Percentiles rank a stretch among this genome's conserved stretches.
Evolutionary conservation across 371 early-diverging fungal genomes (phyloP).

Genomic region (Funneliformis caledonium): DNA sequence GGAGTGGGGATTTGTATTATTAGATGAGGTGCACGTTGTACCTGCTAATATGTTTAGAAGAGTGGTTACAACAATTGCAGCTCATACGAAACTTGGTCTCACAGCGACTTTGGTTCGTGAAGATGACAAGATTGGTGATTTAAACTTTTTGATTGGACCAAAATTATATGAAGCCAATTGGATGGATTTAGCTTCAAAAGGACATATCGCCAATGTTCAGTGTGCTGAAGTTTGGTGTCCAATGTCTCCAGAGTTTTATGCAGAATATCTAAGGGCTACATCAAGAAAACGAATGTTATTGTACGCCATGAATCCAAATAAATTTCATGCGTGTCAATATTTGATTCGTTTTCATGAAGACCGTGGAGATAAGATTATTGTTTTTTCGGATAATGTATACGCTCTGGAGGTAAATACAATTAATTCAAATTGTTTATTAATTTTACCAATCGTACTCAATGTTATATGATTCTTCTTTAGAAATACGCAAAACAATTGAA

Average conservation of each 20-base stretch:
- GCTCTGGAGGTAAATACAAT: slow-evolving; percentile 80
- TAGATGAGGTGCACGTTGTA: slow-evolving; percentile 99
- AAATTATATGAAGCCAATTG: slow-evolving; percentile 99
- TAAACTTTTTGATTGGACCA: slow-evolving; percentile 99
- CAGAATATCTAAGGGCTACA: slow-evolving; percentile 85
- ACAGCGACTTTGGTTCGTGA: slow-evolving; percentile 99
- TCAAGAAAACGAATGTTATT: slow-evolving; percentile 85
- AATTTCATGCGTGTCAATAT: slow-evolving; percentile 98
- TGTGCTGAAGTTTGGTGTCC: slow-evolving; percentile 99
- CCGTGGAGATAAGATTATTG: slow-evolving; percentile 99
- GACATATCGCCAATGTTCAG: slow-evolving; percentile 99
- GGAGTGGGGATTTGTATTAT: slow-evolving; percentile 98
- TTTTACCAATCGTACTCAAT: not conserved
- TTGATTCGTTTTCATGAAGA: slow-evolving; percentile 95
- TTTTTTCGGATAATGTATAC: slow-evolving; percentile 99
- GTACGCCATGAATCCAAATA: slow-evolving; percentile 98
- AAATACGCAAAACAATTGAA: slow-evolving; percentile 91
- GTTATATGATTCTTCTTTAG: slow-evolving; percentile 42
- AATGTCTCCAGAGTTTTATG: slow-evolving; percentile 98
- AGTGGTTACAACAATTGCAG: slow-evolving; percentile 93
- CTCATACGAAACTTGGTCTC: slow-evolving; percentile 98
- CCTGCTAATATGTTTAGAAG: slow-evolving; percentile 99
- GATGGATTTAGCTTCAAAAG: slow-evolving; percentile 97
- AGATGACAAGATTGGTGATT: slow-evolving; percentile 99
- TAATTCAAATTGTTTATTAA: not conserved